Evolutionary conservation across 805 yeast species (phyloP), one percentile per base, ranked within the genome.

Genomic region (Kluyveromyces dobzhanskii): DNA sequence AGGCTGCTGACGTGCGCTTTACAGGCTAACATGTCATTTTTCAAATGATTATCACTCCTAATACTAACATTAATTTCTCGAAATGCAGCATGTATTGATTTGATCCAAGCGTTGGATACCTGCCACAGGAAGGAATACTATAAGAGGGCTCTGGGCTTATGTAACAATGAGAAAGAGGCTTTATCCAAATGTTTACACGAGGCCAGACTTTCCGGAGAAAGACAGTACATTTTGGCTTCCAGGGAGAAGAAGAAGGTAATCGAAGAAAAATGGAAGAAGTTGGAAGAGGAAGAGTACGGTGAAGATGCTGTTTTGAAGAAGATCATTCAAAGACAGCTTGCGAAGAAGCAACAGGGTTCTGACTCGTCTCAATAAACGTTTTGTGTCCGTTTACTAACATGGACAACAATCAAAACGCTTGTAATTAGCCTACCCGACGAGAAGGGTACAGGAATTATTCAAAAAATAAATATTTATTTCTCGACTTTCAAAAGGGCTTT

Each of bases 61-160:
- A 11, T 27, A 27, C 30, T 27, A 27, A 27, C 30, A 27, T 27
- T 5, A 11, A 13, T 27, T 7, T 13, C 5, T 27, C 16, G 13
- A 6, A 27, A 14, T 38, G 18, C 41, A 72, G 82, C 82, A 14
- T 90, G 98, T 60, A 77, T 74, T 38, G 84, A 80, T 44, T 71
- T 86, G 30, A 86, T 92, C 58, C 79, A 80, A 44, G 96, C 94
- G 0, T 71, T 90, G 4, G 95, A 90, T 51, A 80, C 85, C 56
- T 90, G 98, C 57, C 96, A 88, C 53, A 71, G 76, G 42, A 70
- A 70, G 39, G 81, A 78, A 40, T 81, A 78, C 48, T 49, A 82
- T 43, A 71, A 75, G 47, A 76, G 83, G 56, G 78, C 84, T 6
- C 66, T 85, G 48, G 97, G 97, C 19, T 68, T 75, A 43, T 90